These are phyloP conservation scores for Umbilicus rupestris DNA, from an alignment of 164 flowering plant species.

Conservation along the genomic window DNA sequence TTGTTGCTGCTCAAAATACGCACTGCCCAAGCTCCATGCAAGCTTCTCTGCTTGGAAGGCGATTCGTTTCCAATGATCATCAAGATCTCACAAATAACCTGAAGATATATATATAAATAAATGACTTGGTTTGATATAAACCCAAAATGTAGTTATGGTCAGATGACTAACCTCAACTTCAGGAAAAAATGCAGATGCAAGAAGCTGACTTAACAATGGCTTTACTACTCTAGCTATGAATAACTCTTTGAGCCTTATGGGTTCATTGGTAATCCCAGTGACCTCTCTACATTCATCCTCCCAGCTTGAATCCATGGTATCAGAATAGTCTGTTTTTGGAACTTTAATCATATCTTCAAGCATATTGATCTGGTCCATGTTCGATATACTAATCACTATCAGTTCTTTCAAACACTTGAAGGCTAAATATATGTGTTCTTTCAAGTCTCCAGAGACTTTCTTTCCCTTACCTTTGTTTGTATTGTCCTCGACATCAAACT, in stretches of 20 bases:
- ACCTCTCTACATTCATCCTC: conserved; percentile 23
- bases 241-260: conserved; percentile 23
- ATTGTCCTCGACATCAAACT: conserved; percentile 21
- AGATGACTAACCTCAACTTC: conserved; percentile 50
- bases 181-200: conserved; percentile 28
- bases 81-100: conserved; percentile 58
- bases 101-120: conserved; percentile 10
- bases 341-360: conserved; percentile 43
- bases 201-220: conserved; percentile 56
- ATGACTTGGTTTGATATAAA: neutral
- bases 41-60: conserved; percentile 33
- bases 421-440: conserved; percentile 37
- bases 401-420: conserved; percentile 60
- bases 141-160: neutral
- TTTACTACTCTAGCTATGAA: conserved; percentile 39
- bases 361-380: conserved; percentile 23
- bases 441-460: conserved; percentile 34
- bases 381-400: conserved; percentile 21
- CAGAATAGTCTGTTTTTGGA: conserved; percentile 15
- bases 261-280: conserved; percentile 27
- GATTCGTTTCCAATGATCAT: conserved; percentile 38
- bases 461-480: conserved; percentile 37
- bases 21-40: conserved; percentile 49
- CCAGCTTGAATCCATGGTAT: conserved; percentile 10
- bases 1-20: conserved; percentile 37